Conservation (phyloP, 768 basidiomycete species). For the Collybia sordida region DNA sequence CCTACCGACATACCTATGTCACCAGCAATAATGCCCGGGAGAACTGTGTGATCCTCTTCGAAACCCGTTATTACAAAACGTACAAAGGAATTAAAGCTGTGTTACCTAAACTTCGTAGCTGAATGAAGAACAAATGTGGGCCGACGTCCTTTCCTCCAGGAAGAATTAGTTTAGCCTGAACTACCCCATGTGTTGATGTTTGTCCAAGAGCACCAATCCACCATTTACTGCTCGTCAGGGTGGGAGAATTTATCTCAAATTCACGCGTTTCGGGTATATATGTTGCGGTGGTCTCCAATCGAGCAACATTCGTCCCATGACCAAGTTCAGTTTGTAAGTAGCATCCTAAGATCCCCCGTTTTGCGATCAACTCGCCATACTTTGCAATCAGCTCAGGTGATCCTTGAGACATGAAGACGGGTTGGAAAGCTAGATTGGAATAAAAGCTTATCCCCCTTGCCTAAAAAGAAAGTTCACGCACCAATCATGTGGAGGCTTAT, state of each 20-base stretch:
- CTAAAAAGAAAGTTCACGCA: slow-evolving; percentile 17
- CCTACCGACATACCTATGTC: slow-evolving; percentile 54
- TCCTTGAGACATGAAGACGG: slow-evolving; percentile 64
- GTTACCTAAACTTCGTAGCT: slow-evolving; percentile 60
- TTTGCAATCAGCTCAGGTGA: slow-evolving; percentile 50
- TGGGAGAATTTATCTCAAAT: slow-evolving; percentile 77
- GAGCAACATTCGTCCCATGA: slow-evolving; percentile 70
- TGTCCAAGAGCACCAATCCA: slow-evolving; percentile 77
- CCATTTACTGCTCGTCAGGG: slow-evolving; percentile 77
- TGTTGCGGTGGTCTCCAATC: slow-evolving; percentile 75
- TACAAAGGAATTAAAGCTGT: slow-evolving; percentile 2
- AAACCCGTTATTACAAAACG: slow-evolving; percentile 2
- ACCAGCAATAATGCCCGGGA: slow-evolving; percentile 63
- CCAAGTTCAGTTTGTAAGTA: slow-evolving; percentile 80
- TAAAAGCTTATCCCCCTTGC: slow-evolving; percentile 10
- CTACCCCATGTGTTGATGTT: slow-evolving; percentile 72
- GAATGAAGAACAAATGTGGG: slow-evolving; percentile 75
- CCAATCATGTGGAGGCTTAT: slow-evolving; percentile 39
- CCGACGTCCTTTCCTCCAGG: slow-evolving; percentile 61
- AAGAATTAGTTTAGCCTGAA: slow-evolving; percentile 73
- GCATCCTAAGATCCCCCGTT: slow-evolving; percentile 65
- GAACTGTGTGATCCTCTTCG: slow-evolving; percentile 55
- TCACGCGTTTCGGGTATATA: slow-evolving; percentile 65
- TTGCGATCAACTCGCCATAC: slow-evolving; percentile 48
- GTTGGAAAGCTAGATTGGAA: slow-evolving; percentile 52